Base-by-base conservation (phyloP, 305 asterid genomes). In the Fraxinus floribunda region DNA sequence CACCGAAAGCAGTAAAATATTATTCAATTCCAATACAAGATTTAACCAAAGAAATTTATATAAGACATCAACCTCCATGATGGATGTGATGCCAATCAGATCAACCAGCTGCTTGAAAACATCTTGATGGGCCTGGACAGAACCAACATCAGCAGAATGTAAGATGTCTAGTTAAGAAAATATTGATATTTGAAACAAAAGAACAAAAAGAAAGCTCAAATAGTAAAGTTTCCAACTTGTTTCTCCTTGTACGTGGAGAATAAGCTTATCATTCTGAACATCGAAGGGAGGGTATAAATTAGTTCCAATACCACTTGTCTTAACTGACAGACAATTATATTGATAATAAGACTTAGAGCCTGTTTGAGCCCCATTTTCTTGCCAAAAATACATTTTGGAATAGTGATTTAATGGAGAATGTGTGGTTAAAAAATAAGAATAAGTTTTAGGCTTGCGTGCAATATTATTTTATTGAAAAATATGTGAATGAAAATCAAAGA, bases 81-180 rank as follows among this genome's bases (percentile, higher is more conserved):
- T 94, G 83, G 99, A 97, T 75, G 99, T 94, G 84, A 97, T 91
- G 57, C 98, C 99, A 83, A 97, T 97, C 90, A 97, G 91, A 93
- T 97, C 98, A 85, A 97, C 98, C 86, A 97, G 95, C 90, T 89
- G 91, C 79, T 84, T 89, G 75, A 97, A 92, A 83, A 94, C 95
- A 81, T 92, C 90, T 86, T 91, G 97, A 88, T 91, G 95, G 79
- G 86, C 90, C 98, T 93, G 90, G 80, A 89, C 78, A 81, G 70
- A 73, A 72, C 79, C 57, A 70, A 68, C 49, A 52, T 72, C 76
- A 75, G 75, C 78, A 71, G 75, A 78, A 78, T 7, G 62, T 66
- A 68, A 7, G 76, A 79, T 68, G 76, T 29, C 39, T 68, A 66
- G 39, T 26, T 35, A n/a, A 22, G 64, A 29, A 75, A 55, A 75